A percentile compares a stretch with the other conserved stretches of the same genome.
phyloP scores from a whole-genome alignment of 1,284 basidiomycete genomes.

The Cutaneotrichosporon mucoides region DNA sequence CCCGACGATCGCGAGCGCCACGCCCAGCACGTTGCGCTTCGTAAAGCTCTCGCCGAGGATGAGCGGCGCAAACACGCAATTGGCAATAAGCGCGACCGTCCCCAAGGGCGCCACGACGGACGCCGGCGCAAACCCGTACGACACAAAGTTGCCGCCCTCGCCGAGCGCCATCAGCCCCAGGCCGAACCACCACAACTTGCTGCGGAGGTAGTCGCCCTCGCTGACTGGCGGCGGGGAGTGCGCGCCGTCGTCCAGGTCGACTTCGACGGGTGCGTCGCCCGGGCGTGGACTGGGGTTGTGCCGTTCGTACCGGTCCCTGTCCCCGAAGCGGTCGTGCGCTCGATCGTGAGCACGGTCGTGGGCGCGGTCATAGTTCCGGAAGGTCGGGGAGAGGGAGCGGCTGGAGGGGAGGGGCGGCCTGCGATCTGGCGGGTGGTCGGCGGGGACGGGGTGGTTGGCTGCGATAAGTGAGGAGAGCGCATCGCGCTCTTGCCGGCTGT shows the following conservation, averaged over 20 bases:
- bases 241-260: not conserved
- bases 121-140: conserved; percentile 84
- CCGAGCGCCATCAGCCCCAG: conserved; percentile 86
- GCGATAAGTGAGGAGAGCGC: not conserved
- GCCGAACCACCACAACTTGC: conserved; percentile 88
- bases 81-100: conserved; percentile 85
- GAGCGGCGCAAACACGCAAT: conserved; percentile 88
- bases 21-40: conserved; percentile 80
- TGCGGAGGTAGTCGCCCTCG: conserved; percentile 65
- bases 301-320: no score
- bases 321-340: not conserved
- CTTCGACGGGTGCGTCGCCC: not conserved
- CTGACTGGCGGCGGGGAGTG: conserved; percentile 4
- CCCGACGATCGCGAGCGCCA: conserved; percentile 72
- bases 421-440: not conserved
- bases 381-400: not conserved
- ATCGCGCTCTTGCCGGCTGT: conserved; percentile 61
- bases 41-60: conserved; percentile 57
- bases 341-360: not conserved
- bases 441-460: not conserved
- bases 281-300: not conserved
- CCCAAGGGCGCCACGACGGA: conserved; percentile 93
- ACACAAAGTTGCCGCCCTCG: conserved; percentile 86
- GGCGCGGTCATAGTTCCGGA: not conserved
- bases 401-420: not conserved